These are phyloP conservation scores for Conringia planisiliqua DNA, from an alignment of 345 rosid genomes.

Conservation along the genomic window DNA sequence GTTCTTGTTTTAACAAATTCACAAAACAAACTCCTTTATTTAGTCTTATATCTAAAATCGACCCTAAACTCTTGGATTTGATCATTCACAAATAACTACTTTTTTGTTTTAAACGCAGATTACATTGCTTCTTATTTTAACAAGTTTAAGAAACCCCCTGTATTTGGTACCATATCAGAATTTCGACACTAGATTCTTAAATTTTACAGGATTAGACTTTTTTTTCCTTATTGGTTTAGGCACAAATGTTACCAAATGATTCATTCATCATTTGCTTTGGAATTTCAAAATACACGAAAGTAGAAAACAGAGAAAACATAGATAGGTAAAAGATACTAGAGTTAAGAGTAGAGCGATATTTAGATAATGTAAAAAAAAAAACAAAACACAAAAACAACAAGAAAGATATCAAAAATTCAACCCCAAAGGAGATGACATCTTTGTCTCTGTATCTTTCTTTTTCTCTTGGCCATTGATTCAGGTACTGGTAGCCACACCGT, in stretches of 20 bases:
- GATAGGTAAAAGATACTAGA: constrained; percentile 1
- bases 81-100: background rate
- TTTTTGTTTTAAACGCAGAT: background rate
- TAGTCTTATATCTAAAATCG: background rate
- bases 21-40: background rate
- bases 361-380: background rate
- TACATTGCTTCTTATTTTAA: background rate
- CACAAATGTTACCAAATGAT: background rate
- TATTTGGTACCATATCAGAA: background rate
- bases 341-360: constrained; percentile 2
- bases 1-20: no score
- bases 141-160: background rate
- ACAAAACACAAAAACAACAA: background rate
- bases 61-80: background rate
- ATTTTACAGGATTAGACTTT: background rate
- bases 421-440: constrained; percentile 8
- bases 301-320: background rate
- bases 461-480: background rate
- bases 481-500: constrained; percentile 11
- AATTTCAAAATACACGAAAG: constrained; percentile 4
- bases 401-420: constrained; percentile 27
- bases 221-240: background rate
- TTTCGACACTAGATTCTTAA: background rate
- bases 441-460: constrained; percentile 5
- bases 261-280: background rate